Conservation (phyloP, 1,284 basidiomycete genomes). For the Apiotrichum laibachii region DNA sequence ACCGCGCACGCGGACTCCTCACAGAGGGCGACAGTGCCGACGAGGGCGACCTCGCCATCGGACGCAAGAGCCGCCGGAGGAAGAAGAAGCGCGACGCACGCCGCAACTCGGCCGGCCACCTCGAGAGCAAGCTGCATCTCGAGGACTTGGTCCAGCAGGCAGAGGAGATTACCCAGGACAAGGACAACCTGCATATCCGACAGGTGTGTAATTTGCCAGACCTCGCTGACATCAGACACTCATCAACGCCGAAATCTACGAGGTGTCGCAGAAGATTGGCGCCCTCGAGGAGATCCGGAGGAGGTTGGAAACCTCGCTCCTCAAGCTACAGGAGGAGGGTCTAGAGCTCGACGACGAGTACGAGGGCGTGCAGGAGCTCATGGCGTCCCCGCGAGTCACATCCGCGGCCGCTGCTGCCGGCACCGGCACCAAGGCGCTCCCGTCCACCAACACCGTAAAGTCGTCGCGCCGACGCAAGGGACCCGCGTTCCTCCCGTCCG, state of each 20-base stretch:
- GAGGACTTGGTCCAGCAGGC: slow-evolving; percentile 78
- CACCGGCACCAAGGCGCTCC: slow-evolving; percentile 41
- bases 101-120: slow-evolving; percentile 63
- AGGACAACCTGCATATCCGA: slow-evolving; percentile 82
- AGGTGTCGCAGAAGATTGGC: slow-evolving; percentile 84
- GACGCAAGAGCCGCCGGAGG: slow-evolving; percentile 57
- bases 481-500: slow-evolving; percentile 92
- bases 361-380: slow-evolving; percentile 78
- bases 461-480: slow-evolving; percentile 56
- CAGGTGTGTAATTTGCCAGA: slow-evolving; percentile 58
- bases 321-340: slow-evolving; percentile 90
- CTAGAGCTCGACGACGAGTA: slow-evolving; percentile 92
- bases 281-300: slow-evolving; percentile 76
- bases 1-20: slow-evolving; percentile 71
- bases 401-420: slow-evolving; percentile 39
- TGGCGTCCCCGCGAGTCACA: slow-evolving; percentile 57
- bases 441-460: slow-evolving; percentile 20
- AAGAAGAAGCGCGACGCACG: slow-evolving; percentile 62
- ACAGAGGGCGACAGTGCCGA: slow-evolving; percentile 37
- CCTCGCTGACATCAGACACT: slow-evolving; percentile 58
- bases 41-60: slow-evolving; percentile 37
- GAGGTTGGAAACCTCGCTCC: slow-evolving; percentile 75
- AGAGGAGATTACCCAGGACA: slow-evolving; percentile 79
- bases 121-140: slow-evolving; percentile 66
- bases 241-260: slow-evolving; percentile 76